Evolutionary conservation across 2,329 filamentous ascomycete species (phyloP).

Genomic region (Bimuria novae-zelandiae): DNA sequence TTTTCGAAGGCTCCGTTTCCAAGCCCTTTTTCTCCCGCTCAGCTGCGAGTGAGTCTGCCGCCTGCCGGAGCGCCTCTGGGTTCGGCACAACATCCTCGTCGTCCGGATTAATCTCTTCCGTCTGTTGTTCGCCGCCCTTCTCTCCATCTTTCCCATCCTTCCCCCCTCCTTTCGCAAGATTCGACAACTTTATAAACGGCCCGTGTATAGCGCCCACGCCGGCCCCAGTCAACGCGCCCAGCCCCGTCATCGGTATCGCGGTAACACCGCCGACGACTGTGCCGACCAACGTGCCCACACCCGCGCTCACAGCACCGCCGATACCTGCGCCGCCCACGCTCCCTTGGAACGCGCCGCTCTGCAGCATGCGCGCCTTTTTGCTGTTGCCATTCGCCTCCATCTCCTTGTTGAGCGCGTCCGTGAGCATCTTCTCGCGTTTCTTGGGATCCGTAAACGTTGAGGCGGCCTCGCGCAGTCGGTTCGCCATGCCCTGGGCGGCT

Average conservation of each 20-base stretch:
- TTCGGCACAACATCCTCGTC: slow-evolving; percentile 33
- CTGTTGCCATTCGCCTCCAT: slow-evolving; percentile 39
- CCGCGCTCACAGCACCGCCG: slow-evolving; percentile 47
- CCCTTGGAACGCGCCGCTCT: slow-evolving; percentile 48
- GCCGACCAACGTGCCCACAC: slow-evolving; percentile 49
- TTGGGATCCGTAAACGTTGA: slow-evolving; percentile 35
- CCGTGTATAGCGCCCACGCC: slow-evolving; percentile 50
- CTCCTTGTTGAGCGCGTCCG: slow-evolving; percentile 41
- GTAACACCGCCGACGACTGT: slow-evolving; percentile 48
- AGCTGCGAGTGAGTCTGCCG: slow-evolving; percentile 27
- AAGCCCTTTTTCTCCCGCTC: slow-evolving; percentile 21
- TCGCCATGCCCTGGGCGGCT: slow-evolving; percentile 31
- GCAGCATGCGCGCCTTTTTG: slow-evolving; percentile 41
- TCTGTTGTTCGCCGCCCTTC: slow-evolving; percentile 12
- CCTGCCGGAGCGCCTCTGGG: slow-evolving; percentile 28
- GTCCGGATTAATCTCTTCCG: slow-evolving; percentile 17
- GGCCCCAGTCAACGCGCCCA: slow-evolving; percentile 48
- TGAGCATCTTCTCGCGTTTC: slow-evolving; percentile 41
- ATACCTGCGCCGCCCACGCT: slow-evolving; percentile 49
- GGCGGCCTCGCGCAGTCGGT: slow-evolving; percentile 32
- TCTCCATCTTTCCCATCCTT: slow-evolving; percentile 16
- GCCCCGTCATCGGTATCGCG: slow-evolving; percentile 45
- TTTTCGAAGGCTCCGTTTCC: neutral
- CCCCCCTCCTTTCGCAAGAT: slow-evolving; percentile 21
- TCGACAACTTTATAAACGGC: slow-evolving; percentile 48